Evolutionary conservation across 352 stramenopile genomes (phyloP).

Genomic region (Globisporangium parvum): DNA sequence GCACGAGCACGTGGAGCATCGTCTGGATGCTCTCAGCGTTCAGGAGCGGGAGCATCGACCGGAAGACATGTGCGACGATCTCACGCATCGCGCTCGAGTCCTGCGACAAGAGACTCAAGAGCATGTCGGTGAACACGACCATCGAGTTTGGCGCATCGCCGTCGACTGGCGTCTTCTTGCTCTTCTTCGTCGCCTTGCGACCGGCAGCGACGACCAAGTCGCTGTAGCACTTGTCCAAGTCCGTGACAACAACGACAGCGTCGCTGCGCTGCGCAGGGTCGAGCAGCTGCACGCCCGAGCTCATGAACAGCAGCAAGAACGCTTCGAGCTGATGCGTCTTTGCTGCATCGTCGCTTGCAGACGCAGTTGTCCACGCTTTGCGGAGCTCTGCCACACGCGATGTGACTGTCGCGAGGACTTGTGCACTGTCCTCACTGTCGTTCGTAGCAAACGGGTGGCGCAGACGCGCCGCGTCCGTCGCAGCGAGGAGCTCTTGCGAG

Average conservation of each 20-base stretch:
- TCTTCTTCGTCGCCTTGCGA: constrained; percentile 27
- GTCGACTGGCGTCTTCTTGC: constrained; percentile 18
- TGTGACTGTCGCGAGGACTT: constrained; percentile 31
- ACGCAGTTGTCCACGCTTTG: constrained; percentile 15
- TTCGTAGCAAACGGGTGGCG: constrained; percentile 30
- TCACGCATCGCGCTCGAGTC: constrained; percentile 81
- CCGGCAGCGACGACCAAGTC: constrained; percentile 41
- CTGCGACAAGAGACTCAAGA: constrained; percentile 77
- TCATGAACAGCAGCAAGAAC: constrained; percentile 75
- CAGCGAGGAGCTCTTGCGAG: constrained; percentile 28
- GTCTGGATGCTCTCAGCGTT: constrained; percentile 55
- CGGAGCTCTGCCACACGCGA: constrained; percentile 26
- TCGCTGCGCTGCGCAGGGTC: constrained; percentile 62
- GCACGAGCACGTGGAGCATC: constrained; percentile 63
- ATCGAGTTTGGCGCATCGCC: constrained; percentile 27
- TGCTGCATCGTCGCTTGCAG: constrained; percentile 10
- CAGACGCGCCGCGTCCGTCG: constrained; percentile 20
- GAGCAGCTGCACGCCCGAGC: constrained; percentile 62
- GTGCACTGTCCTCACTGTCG: constrained; percentile 13
- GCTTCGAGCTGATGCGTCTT: constrained; percentile 43
- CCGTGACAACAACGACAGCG: constrained; percentile 38
- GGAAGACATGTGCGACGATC: constrained; percentile 80
- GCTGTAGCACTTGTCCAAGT: constrained; percentile 66
- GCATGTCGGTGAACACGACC: constrained; percentile 75
- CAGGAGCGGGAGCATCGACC: constrained; percentile 60